Conservation (phyloP, 768 basidiomycete genomes). For the Boletus edulis region DNA sequence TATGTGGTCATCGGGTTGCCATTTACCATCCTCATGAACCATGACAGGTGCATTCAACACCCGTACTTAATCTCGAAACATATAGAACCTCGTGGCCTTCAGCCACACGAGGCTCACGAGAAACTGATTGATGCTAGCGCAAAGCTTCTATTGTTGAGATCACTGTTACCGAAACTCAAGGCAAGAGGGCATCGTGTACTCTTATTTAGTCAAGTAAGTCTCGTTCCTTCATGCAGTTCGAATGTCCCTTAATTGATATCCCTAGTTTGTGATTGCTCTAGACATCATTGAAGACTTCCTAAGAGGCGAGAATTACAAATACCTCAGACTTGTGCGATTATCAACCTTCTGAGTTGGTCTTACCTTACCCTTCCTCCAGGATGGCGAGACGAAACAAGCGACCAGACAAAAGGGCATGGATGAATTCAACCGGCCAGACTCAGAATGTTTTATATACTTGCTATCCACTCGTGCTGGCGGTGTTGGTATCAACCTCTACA, state of each 20-base stretch:
- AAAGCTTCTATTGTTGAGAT: conserved; percentile 79
- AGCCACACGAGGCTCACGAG: conserved; percentile 62
- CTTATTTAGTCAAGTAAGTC: conserved; percentile 82
- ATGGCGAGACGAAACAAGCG: conserved; percentile 82
- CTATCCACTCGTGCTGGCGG: conserved; percentile 93
- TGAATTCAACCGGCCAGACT: conserved; percentile 83
- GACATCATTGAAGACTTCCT: conserved; percentile 90
- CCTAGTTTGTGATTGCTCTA: conserved; percentile 82
- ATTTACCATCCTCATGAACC: background rate
- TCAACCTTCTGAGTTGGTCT: conserved; percentile 2
- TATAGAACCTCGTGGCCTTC: conserved; percentile 70
- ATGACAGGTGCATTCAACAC: conserved; percentile 78
- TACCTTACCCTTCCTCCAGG: conserved; percentile 43
- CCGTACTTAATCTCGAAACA: conserved; percentile 81
- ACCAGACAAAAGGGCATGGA: conserved; percentile 96
- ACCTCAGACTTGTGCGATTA: conserved; percentile 64
- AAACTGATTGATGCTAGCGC: conserved; percentile 80
- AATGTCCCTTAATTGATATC: background rate
- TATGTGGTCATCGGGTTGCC: conserved; percentile 33
- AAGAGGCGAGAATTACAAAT: conserved; percentile 75
- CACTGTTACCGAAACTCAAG: conserved; percentile 78
- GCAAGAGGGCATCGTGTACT: conserved; percentile 85
- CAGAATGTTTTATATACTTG: conserved; percentile 88
- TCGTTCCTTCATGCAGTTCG: background rate
- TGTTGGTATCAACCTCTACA: conserved; percentile 88